Evolutionary conservation across 2,329 filamentous ascomycete species (phyloP).

Genomic region (Metarhizium album): DNA sequence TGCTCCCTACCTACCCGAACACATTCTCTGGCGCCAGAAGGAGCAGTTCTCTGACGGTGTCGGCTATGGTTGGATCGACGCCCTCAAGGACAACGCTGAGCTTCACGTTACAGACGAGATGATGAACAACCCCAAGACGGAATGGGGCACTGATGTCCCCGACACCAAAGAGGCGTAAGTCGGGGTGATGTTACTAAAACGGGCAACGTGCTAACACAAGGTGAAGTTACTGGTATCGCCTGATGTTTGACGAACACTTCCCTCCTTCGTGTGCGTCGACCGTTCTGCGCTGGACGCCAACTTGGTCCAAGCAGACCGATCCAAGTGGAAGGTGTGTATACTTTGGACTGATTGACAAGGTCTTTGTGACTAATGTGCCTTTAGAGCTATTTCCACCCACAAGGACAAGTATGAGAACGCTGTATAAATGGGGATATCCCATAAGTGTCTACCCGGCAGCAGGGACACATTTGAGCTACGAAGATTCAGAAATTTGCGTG

Average conservation of each 20-base stretch:
- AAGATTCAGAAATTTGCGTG: not conserved
- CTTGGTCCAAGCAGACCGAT: conserved; percentile 93
- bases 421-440: conserved; percentile 17
- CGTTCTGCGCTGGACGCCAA: conserved; percentile 93
- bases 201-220: not conserved
- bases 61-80: conserved; percentile 98
- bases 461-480: not conserved
- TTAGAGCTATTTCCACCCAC: conserved; percentile 66
- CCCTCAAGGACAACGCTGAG: conserved; percentile 89
- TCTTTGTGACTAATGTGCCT: conserved; percentile 11
- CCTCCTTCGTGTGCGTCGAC: conserved; percentile 82
- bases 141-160: conserved; percentile 88
- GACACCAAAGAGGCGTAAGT: conserved; percentile 90
- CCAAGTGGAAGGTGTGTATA: conserved; percentile 69
- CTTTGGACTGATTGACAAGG: not conserved
- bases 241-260: conserved; percentile 99
- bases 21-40: conserved; percentile 97
- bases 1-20: conserved; percentile 83
- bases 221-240: conserved; percentile 86
- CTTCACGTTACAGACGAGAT: conserved; percentile 87
- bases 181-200: not conserved
- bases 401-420: conserved; percentile 58
- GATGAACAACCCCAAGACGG: conserved; percentile 95
- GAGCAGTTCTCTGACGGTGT: conserved; percentile 99
- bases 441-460: not conserved